phyloP scores from a whole-genome alignment of 176 grass and related monocot species.

The Avena eriantha region DNA sequence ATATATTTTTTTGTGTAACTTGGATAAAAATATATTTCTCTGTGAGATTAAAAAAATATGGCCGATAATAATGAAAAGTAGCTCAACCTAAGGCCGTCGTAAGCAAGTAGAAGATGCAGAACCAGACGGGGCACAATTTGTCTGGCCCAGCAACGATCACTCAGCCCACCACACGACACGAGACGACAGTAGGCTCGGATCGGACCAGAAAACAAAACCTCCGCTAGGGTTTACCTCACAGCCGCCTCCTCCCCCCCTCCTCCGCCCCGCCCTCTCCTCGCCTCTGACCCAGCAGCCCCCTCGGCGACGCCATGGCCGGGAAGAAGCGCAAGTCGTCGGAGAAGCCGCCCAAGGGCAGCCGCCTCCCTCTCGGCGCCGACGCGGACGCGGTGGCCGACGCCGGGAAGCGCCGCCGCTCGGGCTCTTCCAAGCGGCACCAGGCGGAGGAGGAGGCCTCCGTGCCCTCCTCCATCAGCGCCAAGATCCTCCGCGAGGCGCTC shows the following conservation, averaged over 20 bases:
- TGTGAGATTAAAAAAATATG: too few relatives aligned
- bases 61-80: not conserved
- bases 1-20: not conserved
- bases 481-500: conserved; percentile 65
- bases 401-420: conserved; percentile 5
- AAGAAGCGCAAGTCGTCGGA: conserved; percentile 77
- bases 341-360: conserved; percentile 44
- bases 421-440: conserved; percentile 26
- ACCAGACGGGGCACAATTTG: too few relatives aligned
- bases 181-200: too few relatives aligned
- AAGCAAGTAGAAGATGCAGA: not conserved
- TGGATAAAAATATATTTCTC: too few relatives aligned
- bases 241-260: not conserved
- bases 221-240: not conserved
- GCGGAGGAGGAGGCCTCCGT: conserved; percentile 39
- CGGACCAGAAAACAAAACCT: too few relatives aligned
- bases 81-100: not conserved
- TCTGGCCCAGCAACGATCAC: too few relatives aligned
- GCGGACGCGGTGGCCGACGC: conserved; percentile 55
- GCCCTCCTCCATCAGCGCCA: not conserved
- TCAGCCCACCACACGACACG: not conserved
- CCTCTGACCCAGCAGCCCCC: not conserved
- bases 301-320: conserved; percentile 52
- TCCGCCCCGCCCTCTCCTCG: too few relatives aligned
- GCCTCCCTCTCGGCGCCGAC: conserved; percentile 57